A percentile compares a stretch with the other conserved stretches of the same genome.
Conservation (phyloP, 1,139 yeast genomes). For the Blastobotrys elegans region DNA sequence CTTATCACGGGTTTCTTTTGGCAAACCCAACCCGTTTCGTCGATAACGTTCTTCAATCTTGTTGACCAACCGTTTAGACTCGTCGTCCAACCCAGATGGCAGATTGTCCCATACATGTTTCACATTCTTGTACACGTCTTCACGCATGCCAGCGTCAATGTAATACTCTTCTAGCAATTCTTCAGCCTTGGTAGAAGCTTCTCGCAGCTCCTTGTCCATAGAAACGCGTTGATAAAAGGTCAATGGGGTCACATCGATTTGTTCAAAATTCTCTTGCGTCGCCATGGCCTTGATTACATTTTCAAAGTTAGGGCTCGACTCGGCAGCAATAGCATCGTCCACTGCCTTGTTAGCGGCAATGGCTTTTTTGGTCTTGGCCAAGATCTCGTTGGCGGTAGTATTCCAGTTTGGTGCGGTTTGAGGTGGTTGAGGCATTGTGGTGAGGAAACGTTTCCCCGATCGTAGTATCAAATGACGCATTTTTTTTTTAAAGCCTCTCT, state of each 20-base stretch:
- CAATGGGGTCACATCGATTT: slow-evolving; percentile 45
- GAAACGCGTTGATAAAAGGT: slow-evolving; percentile 70
- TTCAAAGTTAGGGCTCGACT: slow-evolving; percentile 48
- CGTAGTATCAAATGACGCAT: background rate
- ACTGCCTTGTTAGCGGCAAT: slow-evolving; percentile 43
- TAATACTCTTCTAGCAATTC: slow-evolving; percentile 49
- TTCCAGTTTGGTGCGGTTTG: slow-evolving; percentile 57
- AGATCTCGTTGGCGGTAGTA: slow-evolving; percentile 50
- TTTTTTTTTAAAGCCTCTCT: too few species aligned
- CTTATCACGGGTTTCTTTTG: slow-evolving; percentile 49
- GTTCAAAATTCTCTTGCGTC: slow-evolving; percentile 44
- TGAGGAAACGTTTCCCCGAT: background rate
- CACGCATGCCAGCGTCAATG: slow-evolving; percentile 62
- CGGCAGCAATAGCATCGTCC: slow-evolving; percentile 52
- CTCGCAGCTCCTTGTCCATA: slow-evolving; percentile 54
- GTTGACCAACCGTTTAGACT: slow-evolving; percentile 52
- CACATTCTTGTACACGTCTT: slow-evolving; percentile 59
- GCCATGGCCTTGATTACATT: slow-evolving; percentile 50
- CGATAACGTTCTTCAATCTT: slow-evolving; percentile 52
- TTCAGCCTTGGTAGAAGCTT: slow-evolving; percentile 63
- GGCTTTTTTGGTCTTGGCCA: slow-evolving; percentile 41
- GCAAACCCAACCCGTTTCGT: slow-evolving; percentile 63
- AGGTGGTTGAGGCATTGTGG: slow-evolving; percentile 31
- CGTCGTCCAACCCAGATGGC: slow-evolving; percentile 44
- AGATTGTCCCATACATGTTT: slow-evolving; percentile 44